These are phyloP conservation scores for Erodium maritimum DNA, from an alignment of 345 rosid genomes.

Conservation along the genomic window DNA sequence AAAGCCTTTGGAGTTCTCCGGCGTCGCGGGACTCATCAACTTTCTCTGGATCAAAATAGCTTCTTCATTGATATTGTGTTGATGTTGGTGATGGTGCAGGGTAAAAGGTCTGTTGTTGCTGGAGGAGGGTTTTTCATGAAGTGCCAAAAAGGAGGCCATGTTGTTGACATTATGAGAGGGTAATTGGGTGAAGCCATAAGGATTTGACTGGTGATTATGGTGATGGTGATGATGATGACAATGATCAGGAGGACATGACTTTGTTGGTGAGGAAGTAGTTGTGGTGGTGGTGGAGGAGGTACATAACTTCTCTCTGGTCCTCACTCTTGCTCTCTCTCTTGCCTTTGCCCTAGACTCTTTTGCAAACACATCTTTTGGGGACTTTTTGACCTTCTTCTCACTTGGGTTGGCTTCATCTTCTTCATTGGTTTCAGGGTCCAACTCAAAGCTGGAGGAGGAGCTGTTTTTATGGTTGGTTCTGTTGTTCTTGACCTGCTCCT, in stretches of 20 bases:
- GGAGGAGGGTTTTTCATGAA: no score
- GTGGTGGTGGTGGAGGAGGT: slow-evolving; percentile 3
- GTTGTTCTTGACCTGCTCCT: not conserved
- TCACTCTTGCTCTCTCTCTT: slow-evolving; percentile 53
- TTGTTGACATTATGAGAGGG: not conserved
- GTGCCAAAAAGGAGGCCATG: not conserved
- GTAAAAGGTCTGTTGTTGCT: no score
- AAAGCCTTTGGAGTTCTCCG: not conserved
- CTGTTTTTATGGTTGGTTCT: no score
- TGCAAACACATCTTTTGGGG: slow-evolving; percentile 8
- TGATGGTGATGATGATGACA: not conserved
- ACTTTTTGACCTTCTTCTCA: slow-evolving; percentile 16
- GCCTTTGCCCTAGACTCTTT: slow-evolving; percentile 39
- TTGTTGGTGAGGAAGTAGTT: not conserved
- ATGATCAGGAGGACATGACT: not conserved
- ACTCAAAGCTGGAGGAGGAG: not conserved
- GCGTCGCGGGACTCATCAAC: slow-evolving; percentile 6
- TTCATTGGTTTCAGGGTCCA: not conserved
- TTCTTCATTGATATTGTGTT: slow-evolving; percentile 5
- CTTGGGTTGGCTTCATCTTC: not conserved
- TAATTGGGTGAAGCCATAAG: not conserved
- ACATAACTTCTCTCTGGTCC: slow-evolving; percentile 28
- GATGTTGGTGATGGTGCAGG: not conserved
- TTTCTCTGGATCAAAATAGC: slow-evolving; percentile 16
- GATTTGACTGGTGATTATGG: not conserved